Evolutionary conservation across 129 eudicot genomes (phyloP).

Genomic region (Solidago caesia): DNA sequence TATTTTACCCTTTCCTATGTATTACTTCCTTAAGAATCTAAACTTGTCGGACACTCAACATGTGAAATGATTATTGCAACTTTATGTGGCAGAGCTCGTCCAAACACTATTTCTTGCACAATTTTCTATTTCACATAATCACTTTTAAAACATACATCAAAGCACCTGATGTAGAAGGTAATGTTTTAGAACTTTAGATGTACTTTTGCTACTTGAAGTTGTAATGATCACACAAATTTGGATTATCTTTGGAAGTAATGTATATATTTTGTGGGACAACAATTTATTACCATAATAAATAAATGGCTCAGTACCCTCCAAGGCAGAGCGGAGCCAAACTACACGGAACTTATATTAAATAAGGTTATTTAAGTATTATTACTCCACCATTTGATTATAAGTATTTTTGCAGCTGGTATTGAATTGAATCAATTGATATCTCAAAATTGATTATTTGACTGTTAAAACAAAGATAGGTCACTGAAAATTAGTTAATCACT

Average conservation of each 20-base stretch:
- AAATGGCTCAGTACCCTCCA: too few relatives aligned
- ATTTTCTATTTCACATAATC: neutral
- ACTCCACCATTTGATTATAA: neutral
- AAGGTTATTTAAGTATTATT: neutral
- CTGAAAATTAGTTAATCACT: neutral
- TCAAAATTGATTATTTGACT: neutral
- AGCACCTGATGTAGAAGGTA: neutral
- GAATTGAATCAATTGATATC: neutral
- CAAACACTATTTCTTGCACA: neutral
- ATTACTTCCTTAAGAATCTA: neutral
- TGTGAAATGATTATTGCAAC: neutral
- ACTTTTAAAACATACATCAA: neutral
- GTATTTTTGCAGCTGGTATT: neutral
- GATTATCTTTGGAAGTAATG: conserved; percentile 6
- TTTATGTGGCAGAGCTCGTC: neutral
- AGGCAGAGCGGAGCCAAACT: too few relatives aligned
- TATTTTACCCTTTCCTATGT: neutral
- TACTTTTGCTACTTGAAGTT: conserved; percentile 15
- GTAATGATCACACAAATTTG: neutral
- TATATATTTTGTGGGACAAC: too few relatives aligned
- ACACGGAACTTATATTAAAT: too few relatives aligned
- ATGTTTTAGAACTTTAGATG: neutral
- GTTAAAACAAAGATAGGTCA: neutral
- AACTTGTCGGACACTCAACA: neutral
- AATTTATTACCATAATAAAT: too few relatives aligned